phyloP scores from a whole-genome alignment of 202 grass and related monocot genomes.

The Panicum virgatum region DNA sequence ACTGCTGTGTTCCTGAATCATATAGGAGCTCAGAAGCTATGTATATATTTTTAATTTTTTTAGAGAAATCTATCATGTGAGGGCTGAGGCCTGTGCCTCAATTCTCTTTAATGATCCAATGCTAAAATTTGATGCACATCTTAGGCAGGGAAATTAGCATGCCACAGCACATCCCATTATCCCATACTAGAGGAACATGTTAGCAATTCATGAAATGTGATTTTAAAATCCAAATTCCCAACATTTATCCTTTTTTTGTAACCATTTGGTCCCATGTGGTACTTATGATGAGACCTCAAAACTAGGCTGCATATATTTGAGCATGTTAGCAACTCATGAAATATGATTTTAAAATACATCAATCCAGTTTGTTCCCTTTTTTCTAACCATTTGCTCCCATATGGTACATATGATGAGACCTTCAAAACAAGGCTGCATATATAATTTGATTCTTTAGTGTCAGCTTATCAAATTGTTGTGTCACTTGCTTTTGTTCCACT shows the following conservation, averaged over 20 bases:
- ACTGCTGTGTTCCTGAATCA: background rate
- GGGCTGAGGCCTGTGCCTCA: background rate
- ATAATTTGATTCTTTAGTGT: background rate
- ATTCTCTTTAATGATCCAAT: background rate
- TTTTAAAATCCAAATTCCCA: background rate
- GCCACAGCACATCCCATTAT: background rate
- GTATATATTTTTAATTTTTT: background rate
- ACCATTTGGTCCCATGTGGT: background rate
- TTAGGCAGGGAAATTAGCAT: background rate
- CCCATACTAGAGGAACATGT: background rate
- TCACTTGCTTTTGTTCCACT: background rate
- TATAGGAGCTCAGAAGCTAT: background rate
- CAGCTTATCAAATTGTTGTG: background rate
- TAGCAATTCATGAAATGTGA: background rate
- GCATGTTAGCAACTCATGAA: background rate
- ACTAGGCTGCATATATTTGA: background rate
- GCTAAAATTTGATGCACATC: background rate
- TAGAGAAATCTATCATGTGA: background rate
- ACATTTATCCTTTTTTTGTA: background rate
- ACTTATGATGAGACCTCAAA: background rate
- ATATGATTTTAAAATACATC: background rate
- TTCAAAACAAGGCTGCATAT: background rate
- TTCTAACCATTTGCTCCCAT: background rate
- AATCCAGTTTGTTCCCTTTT: background rate
- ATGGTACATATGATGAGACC: background rate